phyloP scores from a whole-genome alignment of 1,139 yeast species.

The Lodderomyces orthopsilosis region DNA sequence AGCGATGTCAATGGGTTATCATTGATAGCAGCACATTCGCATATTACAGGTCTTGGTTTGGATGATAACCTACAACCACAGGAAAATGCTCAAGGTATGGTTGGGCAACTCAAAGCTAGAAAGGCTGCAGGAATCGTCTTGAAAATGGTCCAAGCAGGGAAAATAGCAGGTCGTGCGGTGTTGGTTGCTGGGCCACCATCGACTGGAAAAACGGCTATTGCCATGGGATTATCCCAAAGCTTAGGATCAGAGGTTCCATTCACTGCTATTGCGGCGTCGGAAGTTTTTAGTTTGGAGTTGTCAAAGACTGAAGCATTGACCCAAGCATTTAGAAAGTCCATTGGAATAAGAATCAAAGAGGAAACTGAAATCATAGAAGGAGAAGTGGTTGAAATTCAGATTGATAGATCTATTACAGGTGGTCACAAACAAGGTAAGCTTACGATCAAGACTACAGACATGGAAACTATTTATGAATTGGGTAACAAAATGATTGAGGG shows the following conservation, averaged over 20 bases:
- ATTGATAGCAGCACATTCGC: slow-evolving; percentile 94
- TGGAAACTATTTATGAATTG: slow-evolving; percentile 97
- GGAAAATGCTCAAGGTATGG: slow-evolving; percentile 87
- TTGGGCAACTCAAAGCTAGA: slow-evolving; percentile 93
- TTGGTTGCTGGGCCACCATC: slow-evolving; percentile 97
- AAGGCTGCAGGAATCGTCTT: slow-evolving; percentile 93
- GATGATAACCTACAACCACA: slow-evolving; percentile 88
- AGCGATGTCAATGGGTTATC: slow-evolving; percentile 59
- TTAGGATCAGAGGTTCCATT: slow-evolving; percentile 93
- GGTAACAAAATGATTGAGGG: slow-evolving; percentile 98
- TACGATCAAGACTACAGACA: slow-evolving; percentile 96
- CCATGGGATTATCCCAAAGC: slow-evolving; percentile 91
- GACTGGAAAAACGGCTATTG: slow-evolving; percentile 98
- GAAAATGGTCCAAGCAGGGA: slow-evolving; percentile 90
- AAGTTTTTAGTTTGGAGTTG: slow-evolving; percentile 84
- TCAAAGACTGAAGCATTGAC: slow-evolving; percentile 94
- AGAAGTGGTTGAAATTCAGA: slow-evolving; percentile 97
- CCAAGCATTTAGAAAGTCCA: slow-evolving; percentile 92
- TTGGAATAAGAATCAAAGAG: slow-evolving; percentile 93
- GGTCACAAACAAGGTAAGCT: slow-evolving; percentile 98
- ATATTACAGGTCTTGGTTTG: slow-evolving; percentile 90
- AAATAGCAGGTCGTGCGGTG: slow-evolving; percentile 96
- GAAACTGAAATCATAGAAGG: slow-evolving; percentile 98
- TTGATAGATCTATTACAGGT: slow-evolving; percentile 93
- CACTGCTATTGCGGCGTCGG: slow-evolving; percentile 92